These are phyloP conservation scores for Coccinonectria pachysandricola DNA, from an alignment of 2,329 filamentous ascomycete genomes.

Conservation along the genomic window DNA sequence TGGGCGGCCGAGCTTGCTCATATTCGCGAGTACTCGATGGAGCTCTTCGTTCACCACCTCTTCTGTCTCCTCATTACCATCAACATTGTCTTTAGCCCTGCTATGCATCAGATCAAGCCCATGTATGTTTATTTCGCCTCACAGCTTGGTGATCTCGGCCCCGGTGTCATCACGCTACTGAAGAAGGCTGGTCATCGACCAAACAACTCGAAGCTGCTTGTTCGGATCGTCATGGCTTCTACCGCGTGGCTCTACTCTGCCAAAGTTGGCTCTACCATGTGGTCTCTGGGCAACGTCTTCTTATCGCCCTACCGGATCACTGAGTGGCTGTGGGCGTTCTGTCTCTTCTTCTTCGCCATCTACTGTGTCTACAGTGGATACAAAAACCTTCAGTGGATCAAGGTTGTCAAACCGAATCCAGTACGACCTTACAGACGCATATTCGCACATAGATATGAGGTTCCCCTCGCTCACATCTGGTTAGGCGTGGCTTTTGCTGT, in stretches of 20 bases:
- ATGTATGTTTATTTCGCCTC: constrained; percentile 17
- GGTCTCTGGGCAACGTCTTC: constrained; percentile 9
- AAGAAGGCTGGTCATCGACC: constrained; percentile 9
- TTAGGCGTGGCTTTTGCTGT: constrained; percentile 8
- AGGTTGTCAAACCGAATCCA: constrained; percentile 7
- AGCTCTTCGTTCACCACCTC: constrained; percentile 17
- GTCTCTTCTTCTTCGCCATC: constrained; percentile 12
- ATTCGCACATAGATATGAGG: constrained; percentile 2
- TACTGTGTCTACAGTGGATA: constrained; percentile 10
- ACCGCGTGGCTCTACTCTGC: constrained; percentile 6
- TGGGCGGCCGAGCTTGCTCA: constrained; percentile 14
- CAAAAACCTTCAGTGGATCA: constrained; percentile 11
- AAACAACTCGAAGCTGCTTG: constrained; percentile 9
- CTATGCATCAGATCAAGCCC: constrained; percentile 16
- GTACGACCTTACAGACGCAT: constrained; percentile 4
- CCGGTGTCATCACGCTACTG: constrained; percentile 11
- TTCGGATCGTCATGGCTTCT: constrained; percentile 6
- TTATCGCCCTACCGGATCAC: constrained; percentile 9
- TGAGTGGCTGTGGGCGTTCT: constrained; percentile 14
- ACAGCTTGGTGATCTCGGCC: constrained; percentile 15
- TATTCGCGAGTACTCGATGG: constrained; percentile 6
- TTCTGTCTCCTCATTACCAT: constrained; percentile 12
- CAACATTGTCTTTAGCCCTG: constrained; percentile 13
- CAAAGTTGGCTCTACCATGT: constrained; percentile 10
- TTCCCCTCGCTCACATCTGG: constrained; percentile 10